These are phyloP conservation scores for Parasitella parasitica DNA, from an alignment of 371 early-diverging fungal species.

Conservation along the genomic window DNA sequence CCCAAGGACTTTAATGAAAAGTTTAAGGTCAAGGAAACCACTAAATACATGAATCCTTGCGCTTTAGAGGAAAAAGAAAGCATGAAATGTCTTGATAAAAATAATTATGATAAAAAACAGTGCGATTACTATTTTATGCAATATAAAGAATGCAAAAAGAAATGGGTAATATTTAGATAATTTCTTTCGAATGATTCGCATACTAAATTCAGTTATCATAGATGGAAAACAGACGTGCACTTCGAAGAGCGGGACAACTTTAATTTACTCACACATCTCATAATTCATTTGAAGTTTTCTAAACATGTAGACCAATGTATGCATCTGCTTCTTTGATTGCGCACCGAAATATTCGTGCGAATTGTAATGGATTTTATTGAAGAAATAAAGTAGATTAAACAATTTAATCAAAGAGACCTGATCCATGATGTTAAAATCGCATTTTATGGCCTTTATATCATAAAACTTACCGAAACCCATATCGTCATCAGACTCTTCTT, in stretches of 20 bases:
- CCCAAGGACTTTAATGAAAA: constrained; percentile 55
- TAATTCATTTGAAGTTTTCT: no score
- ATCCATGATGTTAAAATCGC: background rate
- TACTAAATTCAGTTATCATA: constrained; percentile 1
- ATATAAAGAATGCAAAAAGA: constrained; percentile 69
- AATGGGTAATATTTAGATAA: constrained; percentile 50
- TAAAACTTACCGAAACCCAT: constrained; percentile 80
- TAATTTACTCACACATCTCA: no score
- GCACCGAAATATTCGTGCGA: background rate
- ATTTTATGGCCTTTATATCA: background rate
- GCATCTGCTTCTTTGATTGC: background rate
- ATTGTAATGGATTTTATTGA: background rate
- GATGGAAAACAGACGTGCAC: constrained; percentile 42
- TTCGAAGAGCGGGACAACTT: constrained; percentile 39
- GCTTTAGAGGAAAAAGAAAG: constrained; percentile 59
- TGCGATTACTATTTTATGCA: constrained; percentile 63
- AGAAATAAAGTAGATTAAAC: constrained; percentile 13
- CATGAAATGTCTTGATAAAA: constrained; percentile 63
- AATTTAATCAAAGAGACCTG: constrained; percentile 86
- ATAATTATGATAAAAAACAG: constrained; percentile 58
- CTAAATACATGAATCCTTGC: constrained; percentile 69
- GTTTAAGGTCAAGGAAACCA: constrained; percentile 53
- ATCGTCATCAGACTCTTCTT: constrained; percentile 91
- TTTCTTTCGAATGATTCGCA: background rate
- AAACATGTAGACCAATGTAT: no score